A percentile compares a stretch with the other conserved stretches of the same genome.
phyloP scores from a whole-genome alignment of 2,329 filamentous ascomycete genomes.

The Elsinoe australis region DNA sequence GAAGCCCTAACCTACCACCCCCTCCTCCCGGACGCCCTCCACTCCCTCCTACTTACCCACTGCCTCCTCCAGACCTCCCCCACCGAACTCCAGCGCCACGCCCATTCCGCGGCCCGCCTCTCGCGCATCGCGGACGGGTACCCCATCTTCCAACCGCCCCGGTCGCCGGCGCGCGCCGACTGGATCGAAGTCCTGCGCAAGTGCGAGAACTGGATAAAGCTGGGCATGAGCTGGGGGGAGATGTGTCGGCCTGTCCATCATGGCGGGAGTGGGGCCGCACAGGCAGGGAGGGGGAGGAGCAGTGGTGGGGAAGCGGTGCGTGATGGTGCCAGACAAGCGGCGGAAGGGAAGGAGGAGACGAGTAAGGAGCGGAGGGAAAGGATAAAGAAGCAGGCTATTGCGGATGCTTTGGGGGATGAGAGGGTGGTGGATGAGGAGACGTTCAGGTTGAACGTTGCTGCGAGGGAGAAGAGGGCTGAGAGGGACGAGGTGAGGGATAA shows the following conservation, averaged over 20 bases:
- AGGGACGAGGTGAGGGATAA: constrained; percentile 47
- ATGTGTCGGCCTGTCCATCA: constrained; percentile 52
- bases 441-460: constrained; percentile 56
- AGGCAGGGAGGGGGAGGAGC: constrained; percentile 21
- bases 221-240: constrained; percentile 59
- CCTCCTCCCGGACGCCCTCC: constrained; percentile 67
- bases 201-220: constrained; percentile 60
- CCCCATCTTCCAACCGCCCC: constrained; percentile 67
- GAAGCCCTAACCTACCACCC: constrained; percentile 75
- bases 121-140: constrained; percentile 69
- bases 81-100: constrained; percentile 70
- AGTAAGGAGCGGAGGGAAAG: constrained; percentile 51
- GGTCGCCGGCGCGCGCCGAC: constrained; percentile 65
- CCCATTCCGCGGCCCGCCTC: constrained; percentile 71
- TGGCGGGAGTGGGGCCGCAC: constrained; percentile 28
- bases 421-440: constrained; percentile 59
- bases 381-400: constrained; percentile 56
- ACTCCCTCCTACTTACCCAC: constrained; percentile 70
- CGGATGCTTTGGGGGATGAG: constrained; percentile 61
- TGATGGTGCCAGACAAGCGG: constrained; percentile 12
- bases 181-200: constrained; percentile 70
- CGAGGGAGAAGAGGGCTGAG: constrained; percentile 49
- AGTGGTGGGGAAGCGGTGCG: constrained; percentile 1
- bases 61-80: constrained; percentile 69
- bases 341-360: constrained; percentile 31